Evolutionary conservation across 129 eudicot genomes (phyloP).

Genomic region (Ambrosia trifida): DNA sequence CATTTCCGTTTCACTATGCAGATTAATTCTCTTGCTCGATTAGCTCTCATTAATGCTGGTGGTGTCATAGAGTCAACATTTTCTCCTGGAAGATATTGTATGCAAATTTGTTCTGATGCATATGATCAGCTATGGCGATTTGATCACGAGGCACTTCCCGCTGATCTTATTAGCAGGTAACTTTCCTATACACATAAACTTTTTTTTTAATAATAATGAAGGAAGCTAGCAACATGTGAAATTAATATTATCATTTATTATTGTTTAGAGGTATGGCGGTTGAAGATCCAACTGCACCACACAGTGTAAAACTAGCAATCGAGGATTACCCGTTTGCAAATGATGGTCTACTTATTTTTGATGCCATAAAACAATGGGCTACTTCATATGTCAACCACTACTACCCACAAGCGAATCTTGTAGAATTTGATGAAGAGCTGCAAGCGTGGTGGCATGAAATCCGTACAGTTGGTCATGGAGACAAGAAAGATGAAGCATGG

Average conservation of each 20-base stretch:
- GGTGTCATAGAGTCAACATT: conserved; percentile 69
- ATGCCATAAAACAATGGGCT: conserved; percentile 52
- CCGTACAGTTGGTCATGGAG: conserved; percentile 48
- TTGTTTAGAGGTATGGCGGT: conserved; percentile 58
- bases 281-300: conserved; percentile 38
- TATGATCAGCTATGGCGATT: conserved; percentile 72
- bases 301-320: conserved; percentile 38
- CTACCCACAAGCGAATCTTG: conserved; percentile 30
- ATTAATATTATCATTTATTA: not conserved
- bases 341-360: conserved; percentile 51
- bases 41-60: conserved; percentile 48
- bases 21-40: conserved; percentile 69
- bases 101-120: conserved; percentile 64
- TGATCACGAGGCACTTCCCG: conserved; percentile 66
- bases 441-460: conserved; percentile 59
- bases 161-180: conserved; percentile 69
- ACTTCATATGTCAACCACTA: conserved; percentile 38
- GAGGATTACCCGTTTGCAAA: conserved; percentile 56
- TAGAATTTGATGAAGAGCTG: conserved; percentile 35
- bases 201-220: too few relatives aligned
- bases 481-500: conserved; percentile 57
- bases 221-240: not conserved
- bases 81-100: conserved; percentile 54
- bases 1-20: conserved; percentile 80
- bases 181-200: too few relatives aligned